Evolutionary conservation across 495 filamentous ascomycete genomes (phyloP), one percentile per base, ranked within the genome.

Genomic region (Hyaloscypha finlandica): DNA sequence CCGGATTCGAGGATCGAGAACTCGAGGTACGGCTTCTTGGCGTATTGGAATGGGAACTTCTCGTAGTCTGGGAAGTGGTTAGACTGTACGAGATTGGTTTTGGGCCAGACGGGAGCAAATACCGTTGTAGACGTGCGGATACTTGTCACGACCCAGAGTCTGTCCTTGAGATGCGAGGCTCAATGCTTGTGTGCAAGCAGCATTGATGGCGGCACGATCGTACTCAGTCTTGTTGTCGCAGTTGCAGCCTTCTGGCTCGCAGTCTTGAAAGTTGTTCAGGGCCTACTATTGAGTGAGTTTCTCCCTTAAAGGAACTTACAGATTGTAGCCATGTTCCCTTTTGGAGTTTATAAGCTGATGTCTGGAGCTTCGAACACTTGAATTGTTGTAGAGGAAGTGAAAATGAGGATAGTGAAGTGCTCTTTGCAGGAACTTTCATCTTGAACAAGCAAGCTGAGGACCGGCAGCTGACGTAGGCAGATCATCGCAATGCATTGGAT

Each of bases 51-150:
- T 16, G 62, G 22, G 74, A 76, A 76, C 8, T 71, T 57, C 53
- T 73, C 74, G 53, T 73, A 73, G 61, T 74, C 73, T 70, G 51
- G 22, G 39, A 54, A 29, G 5, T 1, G 25, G 33, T 35, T 20
- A 59, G 56, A 8, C 5, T 19, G 29, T 31, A 20, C 29, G 22
- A 20, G 8, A 20, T 32, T 59, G 56, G n/a, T 33, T 12, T 33
- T n/a, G 0, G 25, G 52, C 20, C 33, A 35, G 63, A 8, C 33
- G 52, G 16, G 63, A 33, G 52, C 51, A 25, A 30, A 29, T 51
- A 70, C 68, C 69, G 32, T 74, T 70, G 60, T 75, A 75, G n/a
- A 61, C 68, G 45, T 71, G 72, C 5, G 74, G 74, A 52, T 74
- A 76, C 35, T 66, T 73, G 68, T 74, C 72, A 30, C 61, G 55